Evolutionary conservation across 257 asterid genomes (phyloP), one percentile per base, ranked within the genome.

Genomic region (Paulownia fortunei): DNA sequence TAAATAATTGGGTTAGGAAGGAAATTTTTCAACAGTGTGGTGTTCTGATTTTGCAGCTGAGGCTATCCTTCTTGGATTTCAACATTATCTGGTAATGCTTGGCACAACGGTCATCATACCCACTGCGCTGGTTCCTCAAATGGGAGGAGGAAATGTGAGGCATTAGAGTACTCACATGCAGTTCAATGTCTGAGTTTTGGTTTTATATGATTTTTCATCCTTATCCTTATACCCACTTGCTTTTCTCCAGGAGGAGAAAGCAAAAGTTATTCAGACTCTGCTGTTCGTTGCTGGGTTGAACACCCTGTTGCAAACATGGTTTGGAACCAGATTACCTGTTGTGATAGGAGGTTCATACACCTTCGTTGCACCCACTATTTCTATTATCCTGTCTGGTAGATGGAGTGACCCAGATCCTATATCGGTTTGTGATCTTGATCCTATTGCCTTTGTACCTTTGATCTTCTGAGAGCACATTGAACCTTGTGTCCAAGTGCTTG

Each of bases 131-230:
- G 98, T 93, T 80, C 97, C 97, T 81, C 98, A 93, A 82, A 93
- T 93, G 98, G 98, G 98, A 82, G 98, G 98, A 76, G 96, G 97
- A 88, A 86, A 88, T 54, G 97, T 93, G 78, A 88, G 94, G 37
- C 78, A 6, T 65, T 56, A 46, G 16, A 52, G 60, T 72, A 5
- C 10, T 72, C 47, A 44, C 67, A 74, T 60, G 47, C 64, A 21
- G 47, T 32, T 61, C 1, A 39, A 1, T 18, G 46, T 47, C 34
- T 36, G 13, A 69, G 18, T 23, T 61, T 27, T 52, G 18, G 12
- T 58, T 60, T 51, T 74, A 18, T 4, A 41, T 39, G 10, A 30
- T 72, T 76, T 36, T 5, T 18, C 10, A 24, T 36, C 6, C 6
- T 19, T 72, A 5, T 36, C 5, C 19, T 16, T 71, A 8, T 41